Evolutionary conservation across 371 early-diverging fungal species (phyloP).

Genomic region (Mucor irregularis): DNA sequence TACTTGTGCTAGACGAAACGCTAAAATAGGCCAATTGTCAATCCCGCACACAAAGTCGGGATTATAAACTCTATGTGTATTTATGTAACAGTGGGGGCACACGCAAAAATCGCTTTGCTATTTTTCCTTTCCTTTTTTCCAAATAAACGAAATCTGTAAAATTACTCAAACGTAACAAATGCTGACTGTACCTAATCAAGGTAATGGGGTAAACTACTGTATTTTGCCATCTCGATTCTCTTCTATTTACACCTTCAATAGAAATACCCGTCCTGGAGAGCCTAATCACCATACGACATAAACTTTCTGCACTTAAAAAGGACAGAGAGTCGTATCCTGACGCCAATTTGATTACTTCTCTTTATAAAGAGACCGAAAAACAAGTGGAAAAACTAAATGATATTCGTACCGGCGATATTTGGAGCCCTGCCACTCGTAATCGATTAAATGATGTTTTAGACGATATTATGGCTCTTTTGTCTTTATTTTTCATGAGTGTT

Average conservation of each 20-base stretch:
- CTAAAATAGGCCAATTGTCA: not conserved
- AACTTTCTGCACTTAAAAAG: slow-evolving; percentile 71
- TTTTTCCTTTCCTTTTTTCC: not conserved
- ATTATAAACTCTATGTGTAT: not conserved
- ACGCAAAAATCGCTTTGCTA: not conserved
- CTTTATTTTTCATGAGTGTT: slow-evolving; percentile 77
- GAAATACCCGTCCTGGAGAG: slow-evolving; percentile 69
- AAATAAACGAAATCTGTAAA: slow-evolving; percentile 1
- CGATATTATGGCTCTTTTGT: slow-evolving; percentile 77
- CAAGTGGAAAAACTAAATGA: slow-evolving; percentile 57
- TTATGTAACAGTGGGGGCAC: not conserved
- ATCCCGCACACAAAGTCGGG: too few relatives aligned
- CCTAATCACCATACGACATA: slow-evolving; percentile 71
- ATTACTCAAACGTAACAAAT: not conserved
- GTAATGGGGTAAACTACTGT: not conserved
- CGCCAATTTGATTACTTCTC: slow-evolving; percentile 53
- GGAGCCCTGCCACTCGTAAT: slow-evolving; percentile 50
- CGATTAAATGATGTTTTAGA: slow-evolving; percentile 76
- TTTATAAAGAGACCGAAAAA: slow-evolving; percentile 64
- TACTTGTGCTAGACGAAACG: slow-evolving; percentile 14
- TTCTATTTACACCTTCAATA: too few relatives aligned
- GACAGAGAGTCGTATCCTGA: slow-evolving; percentile 68
- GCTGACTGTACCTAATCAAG: slow-evolving; percentile 10
- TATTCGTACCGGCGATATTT: slow-evolving; percentile 45
- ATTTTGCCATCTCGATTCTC: too few relatives aligned